Evolutionary conservation across 176 grass and related monocot species (phyloP).

Genomic region (Melocanna baccifera): DNA sequence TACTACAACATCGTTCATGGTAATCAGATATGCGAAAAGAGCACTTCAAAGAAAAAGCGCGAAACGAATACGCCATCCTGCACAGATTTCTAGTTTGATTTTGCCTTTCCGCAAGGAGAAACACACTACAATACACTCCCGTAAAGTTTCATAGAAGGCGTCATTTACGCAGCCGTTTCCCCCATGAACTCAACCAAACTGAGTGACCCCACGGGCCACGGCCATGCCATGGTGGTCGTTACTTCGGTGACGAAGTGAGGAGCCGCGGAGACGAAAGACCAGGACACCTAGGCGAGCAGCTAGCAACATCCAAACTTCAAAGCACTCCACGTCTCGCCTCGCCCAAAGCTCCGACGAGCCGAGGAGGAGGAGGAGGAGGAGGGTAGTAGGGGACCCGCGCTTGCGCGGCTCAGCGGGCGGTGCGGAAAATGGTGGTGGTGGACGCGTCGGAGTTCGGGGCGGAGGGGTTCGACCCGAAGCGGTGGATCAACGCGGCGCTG

Average conservation of each 20-base stretch:
- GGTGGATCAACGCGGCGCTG: slow-evolving; percentile 95
- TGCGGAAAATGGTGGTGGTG: slow-evolving; percentile 71
- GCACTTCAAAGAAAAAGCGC: too few relatives aligned
- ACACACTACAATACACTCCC: too few relatives aligned
- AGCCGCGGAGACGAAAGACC: not conserved
- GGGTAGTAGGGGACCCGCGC: not conserved
- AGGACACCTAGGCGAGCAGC: not conserved
- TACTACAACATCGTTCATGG: too few relatives aligned
- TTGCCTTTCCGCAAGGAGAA: too few relatives aligned
- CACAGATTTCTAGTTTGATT: too few relatives aligned
- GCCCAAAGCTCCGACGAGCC: not conserved
- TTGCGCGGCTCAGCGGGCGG: not conserved
- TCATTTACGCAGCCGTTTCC: too few relatives aligned
- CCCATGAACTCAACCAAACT: too few relatives aligned
- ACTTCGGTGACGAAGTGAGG: not conserved
- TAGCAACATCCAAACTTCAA: not conserved
- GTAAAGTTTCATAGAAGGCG: too few relatives aligned
- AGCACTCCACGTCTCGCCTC: not conserved
- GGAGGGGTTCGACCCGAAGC: slow-evolving; percentile 86
- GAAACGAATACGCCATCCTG: too few relatives aligned
- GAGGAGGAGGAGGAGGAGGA: not conserved
- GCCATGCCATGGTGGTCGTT: too few relatives aligned
- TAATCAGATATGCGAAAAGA: too few relatives aligned
- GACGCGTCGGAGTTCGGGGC: slow-evolving; percentile 77
- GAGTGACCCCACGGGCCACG: too few relatives aligned